phyloP scores from a whole-genome alignment of 2,329 filamentous ascomycete genomes.

The Aspergillus terreus region DNA sequence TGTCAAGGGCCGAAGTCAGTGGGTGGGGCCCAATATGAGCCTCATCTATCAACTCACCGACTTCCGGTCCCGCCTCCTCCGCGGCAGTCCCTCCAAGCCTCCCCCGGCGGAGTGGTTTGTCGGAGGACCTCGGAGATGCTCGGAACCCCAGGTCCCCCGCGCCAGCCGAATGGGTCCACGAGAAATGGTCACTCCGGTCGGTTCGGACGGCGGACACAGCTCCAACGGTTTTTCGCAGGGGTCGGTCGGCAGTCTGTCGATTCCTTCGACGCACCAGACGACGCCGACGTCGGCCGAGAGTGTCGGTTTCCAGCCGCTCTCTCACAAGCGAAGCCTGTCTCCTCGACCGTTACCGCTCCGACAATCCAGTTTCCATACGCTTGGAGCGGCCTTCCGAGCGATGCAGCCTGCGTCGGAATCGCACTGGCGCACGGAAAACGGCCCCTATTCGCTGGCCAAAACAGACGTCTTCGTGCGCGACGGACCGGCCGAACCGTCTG shows the following conservation, averaged over 20 bases:
- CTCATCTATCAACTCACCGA: slow-evolving; percentile 66
- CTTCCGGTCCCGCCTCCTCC: slow-evolving; percentile 48
- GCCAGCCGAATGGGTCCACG: slow-evolving; percentile 10
- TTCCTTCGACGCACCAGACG: slow-evolving; percentile 21
- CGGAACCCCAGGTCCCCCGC: slow-evolving; percentile 26
- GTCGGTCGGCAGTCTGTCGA: slow-evolving; percentile 21
- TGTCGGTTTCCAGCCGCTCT: slow-evolving; percentile 22
- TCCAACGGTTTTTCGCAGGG: slow-evolving; percentile 21
- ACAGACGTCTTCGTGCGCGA: slow-evolving; percentile 39
- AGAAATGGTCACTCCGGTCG: slow-evolving; percentile 9
- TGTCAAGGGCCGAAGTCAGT: slow-evolving; percentile 61
- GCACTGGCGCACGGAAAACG: slow-evolving; percentile 19
- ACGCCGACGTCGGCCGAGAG: slow-evolving; percentile 25
- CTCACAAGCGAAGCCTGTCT: slow-evolving; percentile 30
- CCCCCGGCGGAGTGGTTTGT: slow-evolving; percentile 36
- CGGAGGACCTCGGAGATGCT: slow-evolving; percentile 23
- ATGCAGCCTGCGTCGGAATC: slow-evolving; percentile 17
- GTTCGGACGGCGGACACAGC: slow-evolving; percentile 13
- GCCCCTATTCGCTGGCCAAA: slow-evolving; percentile 27
- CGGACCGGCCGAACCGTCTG: slow-evolving; percentile 30
- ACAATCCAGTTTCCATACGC: slow-evolving; percentile 19
- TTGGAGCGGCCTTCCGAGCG: slow-evolving; percentile 10
- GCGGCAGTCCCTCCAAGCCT: slow-evolving; percentile 28
- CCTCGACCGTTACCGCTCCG: slow-evolving; percentile 38
- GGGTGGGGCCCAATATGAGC: slow-evolving; percentile 68